These are phyloP conservation scores for Ceriops zippeliana DNA, from an alignment of 345 rosid species.

Conservation along the genomic window DNA sequence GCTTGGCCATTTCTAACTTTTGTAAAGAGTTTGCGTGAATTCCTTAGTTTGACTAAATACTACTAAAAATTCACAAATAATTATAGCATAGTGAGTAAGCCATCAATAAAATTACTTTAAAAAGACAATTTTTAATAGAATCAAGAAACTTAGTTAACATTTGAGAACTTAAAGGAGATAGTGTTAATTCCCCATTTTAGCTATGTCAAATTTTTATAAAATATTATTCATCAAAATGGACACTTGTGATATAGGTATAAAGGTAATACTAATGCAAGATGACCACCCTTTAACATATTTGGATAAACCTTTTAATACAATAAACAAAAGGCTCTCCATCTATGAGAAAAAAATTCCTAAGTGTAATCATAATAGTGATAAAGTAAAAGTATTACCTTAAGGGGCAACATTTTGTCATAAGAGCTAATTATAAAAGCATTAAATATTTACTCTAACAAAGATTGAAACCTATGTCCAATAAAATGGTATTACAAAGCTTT, in stretches of 20 bases:
- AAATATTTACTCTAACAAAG: background rate
- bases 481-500: background rate
- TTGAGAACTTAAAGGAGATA: background rate
- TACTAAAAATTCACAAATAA: background rate
- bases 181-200: background rate
- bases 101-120: fast-evolving
- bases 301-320: background rate
- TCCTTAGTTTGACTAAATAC: background rate
- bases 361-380: background rate
- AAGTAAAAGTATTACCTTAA: background rate
- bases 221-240: background rate
- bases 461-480: background rate
- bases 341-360: background rate
- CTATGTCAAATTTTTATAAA: background rate
- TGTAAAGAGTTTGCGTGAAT: background rate
- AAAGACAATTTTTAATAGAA: background rate
- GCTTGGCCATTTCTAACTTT: too few species aligned
- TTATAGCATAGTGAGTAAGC: too few species aligned
- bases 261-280: too few species aligned
- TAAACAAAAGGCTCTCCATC: background rate
- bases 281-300: background rate
- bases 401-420: background rate
- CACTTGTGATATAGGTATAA: background rate
- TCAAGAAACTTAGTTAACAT: background rate
- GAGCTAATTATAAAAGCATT: background rate